Base-by-base conservation (phyloP, 495 filamentous ascomycete species). In the Astrocystis sublimbata region DNA sequence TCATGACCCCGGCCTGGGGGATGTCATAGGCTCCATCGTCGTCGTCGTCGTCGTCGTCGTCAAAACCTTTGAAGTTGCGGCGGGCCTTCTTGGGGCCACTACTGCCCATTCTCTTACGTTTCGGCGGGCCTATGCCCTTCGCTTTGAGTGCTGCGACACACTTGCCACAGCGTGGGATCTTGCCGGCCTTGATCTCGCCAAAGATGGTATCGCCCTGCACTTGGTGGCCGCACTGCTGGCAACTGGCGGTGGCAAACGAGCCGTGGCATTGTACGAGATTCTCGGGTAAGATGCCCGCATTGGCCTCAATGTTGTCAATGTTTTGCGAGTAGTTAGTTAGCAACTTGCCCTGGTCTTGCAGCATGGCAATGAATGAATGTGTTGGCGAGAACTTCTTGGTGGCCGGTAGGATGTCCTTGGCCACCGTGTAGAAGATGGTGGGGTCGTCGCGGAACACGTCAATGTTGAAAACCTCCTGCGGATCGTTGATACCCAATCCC, bases 301-400 rank as follows among this genome's bases (percentile, higher is more conserved):
- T 87, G 33, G 85, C 85, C 71, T 98, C 94, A 49, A 98, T 88
- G 68, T 98, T 97, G 78, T 98, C 94, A 67, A 98, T 98, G 72
- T 98, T 98, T 73, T 98, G 94, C 2, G 93, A 96, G 76, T 97
- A 98, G 75, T 97, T 96, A 26, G 93, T 98, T 51, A 97, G 81
- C 19, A 98, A 85, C 69, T 96, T 96, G 21, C 86, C 87, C 72
- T 93, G 91, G 61, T 92, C 82, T 71, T 98, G 92, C 2, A 98
- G 83, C n/a, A 97, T 81, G n/a, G 86, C 86, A 65, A 98, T 96
- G 77, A 98, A 98, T 41, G 87, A 89, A 75, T 98, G 94, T 0
- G 94, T 97, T 0, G 94, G 94, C 0, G 94, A 92, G 75, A 72
- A 89, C 64, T 87, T 88, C 13, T 84, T 78, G 1, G 81, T 82